Evolutionary conservation across 2,329 filamentous ascomycete genomes (phyloP).

Genomic region (Acephala macrosclerotiorum): DNA sequence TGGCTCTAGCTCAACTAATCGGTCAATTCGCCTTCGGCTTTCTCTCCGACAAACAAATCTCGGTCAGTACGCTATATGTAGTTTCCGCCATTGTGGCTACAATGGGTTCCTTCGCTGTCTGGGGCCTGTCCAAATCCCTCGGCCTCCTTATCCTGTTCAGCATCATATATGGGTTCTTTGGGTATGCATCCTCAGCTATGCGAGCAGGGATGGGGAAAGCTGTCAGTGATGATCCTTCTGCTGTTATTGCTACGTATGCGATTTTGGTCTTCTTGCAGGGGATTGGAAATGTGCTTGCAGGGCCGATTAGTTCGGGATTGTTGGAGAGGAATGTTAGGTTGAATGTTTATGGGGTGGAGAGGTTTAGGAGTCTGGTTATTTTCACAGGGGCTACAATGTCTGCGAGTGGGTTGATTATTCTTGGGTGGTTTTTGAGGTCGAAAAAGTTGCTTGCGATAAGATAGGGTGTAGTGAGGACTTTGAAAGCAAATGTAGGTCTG

Average conservation of each 20-base stretch:
- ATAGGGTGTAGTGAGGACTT: no score
- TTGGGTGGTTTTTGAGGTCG: slow-evolving; percentile 2
- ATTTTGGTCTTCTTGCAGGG: slow-evolving; percentile 45
- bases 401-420: slow-evolving; percentile 27
- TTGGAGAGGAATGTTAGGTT: slow-evolving; percentile 25
- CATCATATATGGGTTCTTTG: slow-evolving; percentile 63
- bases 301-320: slow-evolving; percentile 42
- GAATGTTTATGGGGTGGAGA: slow-evolving; percentile 32
- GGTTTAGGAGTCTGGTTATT: slow-evolving; percentile 33
- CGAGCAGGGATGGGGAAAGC: slow-evolving; percentile 50
- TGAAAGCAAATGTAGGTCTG: no score
- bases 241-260: slow-evolving; percentile 39
- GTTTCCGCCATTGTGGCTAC: slow-evolving; percentile 55
- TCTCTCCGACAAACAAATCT: slow-evolving; percentile 55
- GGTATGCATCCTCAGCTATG: slow-evolving; percentile 57
- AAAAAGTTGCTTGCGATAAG: neutral
- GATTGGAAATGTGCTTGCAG: slow-evolving; percentile 44
- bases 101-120: slow-evolving; percentile 56
- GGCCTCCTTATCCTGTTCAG: slow-evolving; percentile 56
- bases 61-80: slow-evolving; percentile 47
- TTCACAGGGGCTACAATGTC: slow-evolving; percentile 37
- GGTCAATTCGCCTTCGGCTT: slow-evolving; percentile 59
- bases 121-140: slow-evolving; percentile 56
- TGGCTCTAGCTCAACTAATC: slow-evolving; percentile 56
- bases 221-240: slow-evolving; percentile 41